Conservation (phyloP, 352 stramenopile species). For the Globisporangium heterothallicum region DNA sequence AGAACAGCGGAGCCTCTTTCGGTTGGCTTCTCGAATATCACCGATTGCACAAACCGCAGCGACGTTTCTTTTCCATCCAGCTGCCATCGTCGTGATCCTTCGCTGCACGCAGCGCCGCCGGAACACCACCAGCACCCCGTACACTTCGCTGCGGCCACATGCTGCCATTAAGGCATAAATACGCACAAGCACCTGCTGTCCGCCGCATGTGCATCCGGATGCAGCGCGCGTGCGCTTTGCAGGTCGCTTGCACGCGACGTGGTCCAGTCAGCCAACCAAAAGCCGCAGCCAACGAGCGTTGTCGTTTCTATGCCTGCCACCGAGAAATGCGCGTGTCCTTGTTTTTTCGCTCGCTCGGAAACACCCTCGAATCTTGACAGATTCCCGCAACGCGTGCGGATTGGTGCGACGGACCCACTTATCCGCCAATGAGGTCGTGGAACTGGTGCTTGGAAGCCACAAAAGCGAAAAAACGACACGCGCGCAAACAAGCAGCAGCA, state of each 20-base stretch:
- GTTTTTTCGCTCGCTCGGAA: not conserved
- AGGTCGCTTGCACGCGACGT: not conserved
- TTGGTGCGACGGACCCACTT: not conserved
- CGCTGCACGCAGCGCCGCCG: too few species aligned
- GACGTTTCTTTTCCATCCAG: too few species aligned
- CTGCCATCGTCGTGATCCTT: too few species aligned
- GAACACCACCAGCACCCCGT: too few species aligned
- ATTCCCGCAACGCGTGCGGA: not conserved
- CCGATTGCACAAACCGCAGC: too few species aligned
- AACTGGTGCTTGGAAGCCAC: constrained; percentile 2
- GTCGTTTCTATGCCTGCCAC: not conserved
- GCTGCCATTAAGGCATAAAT: too few species aligned
- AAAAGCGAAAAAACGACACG: not conserved
- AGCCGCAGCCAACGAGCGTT: not conserved
- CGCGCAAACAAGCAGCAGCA: not conserved
- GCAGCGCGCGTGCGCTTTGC: not conserved
- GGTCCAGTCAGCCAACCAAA: not conserved
- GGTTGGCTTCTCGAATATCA: too few species aligned
- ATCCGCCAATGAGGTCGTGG: constrained; percentile 6
- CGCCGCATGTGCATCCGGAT: not conserved
- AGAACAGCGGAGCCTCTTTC: too few species aligned
- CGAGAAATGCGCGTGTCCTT: not conserved
- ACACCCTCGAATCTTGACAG: constrained; percentile 3
- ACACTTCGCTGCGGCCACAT: too few species aligned
- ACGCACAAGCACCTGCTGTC: not conserved